A percentile compares a stretch with the other conserved stretches of the same genome.
phyloP scores from a whole-genome alignment of 164 flowering plant species.

The grape (Vitis vinifera) region DNA sequence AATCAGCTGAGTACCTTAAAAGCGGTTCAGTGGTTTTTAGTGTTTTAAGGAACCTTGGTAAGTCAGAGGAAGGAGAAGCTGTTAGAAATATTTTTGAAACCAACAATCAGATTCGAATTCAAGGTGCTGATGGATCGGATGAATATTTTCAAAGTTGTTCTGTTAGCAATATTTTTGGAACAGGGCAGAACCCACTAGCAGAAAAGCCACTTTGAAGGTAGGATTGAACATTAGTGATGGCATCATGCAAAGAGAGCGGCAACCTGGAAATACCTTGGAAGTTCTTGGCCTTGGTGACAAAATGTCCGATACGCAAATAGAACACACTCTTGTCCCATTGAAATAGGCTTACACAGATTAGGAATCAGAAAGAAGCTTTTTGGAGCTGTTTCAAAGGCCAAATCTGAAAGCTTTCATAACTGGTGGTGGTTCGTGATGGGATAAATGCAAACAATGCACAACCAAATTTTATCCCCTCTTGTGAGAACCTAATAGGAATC shows the following conservation, averaged over 20 bases:
- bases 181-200: conserved; percentile 15
- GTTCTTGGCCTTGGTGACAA: too few species aligned
- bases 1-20: background rate
- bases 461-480: too few species aligned
- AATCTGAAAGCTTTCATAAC: too few species aligned
- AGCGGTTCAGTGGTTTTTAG: too few species aligned
- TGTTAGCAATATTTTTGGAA: conserved; percentile 17
- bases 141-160: conserved; percentile 23
- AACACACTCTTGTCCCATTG: too few species aligned
- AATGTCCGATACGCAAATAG: too few species aligned
- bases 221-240: conserved; percentile 14
- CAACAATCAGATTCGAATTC: background rate
- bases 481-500: too few species aligned
- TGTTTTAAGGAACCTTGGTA: background rate
- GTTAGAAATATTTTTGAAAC: conserved; percentile 3
- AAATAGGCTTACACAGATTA: too few species aligned
- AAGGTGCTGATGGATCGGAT: conserved; percentile 13
- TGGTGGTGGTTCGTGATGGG: too few species aligned
- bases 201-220: conserved; percentile 16
- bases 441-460: too few species aligned
- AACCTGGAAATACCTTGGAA: conserved; percentile 13
- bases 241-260: conserved; percentile 19
- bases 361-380: too few species aligned
- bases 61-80: conserved; percentile 13
- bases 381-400: too few species aligned